phyloP scores from a whole-genome alignment of 768 basidiomycete genomes.

The Amanita phalloides region DNA sequence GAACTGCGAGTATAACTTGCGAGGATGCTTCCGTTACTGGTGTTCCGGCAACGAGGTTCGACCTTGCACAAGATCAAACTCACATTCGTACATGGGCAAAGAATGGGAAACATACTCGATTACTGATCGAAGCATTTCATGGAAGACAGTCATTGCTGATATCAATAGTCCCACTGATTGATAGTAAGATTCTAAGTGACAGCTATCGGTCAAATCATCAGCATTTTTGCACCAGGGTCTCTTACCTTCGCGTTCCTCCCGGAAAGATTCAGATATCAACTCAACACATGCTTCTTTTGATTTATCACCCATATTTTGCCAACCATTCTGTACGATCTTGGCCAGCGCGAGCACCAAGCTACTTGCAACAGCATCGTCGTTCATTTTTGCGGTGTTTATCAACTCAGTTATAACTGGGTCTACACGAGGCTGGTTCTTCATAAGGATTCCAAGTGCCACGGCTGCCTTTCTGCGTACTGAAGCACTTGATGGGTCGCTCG shows the following conservation, averaged over 20 bases:
- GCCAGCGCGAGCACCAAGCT: constrained; percentile 73
- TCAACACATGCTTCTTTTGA: constrained; percentile 65
- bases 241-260: constrained; percentile 57
- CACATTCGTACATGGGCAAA: background rate
- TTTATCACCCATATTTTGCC: constrained; percentile 67
- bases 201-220: constrained; percentile 2
- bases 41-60: constrained; percentile 57
- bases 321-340: constrained; percentile 59
- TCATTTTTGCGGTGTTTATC: constrained; percentile 41
- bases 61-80: constrained; percentile 21
- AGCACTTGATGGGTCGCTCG: constrained; percentile 67
- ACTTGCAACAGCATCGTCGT: constrained; percentile 61
- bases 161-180: constrained; percentile 57
- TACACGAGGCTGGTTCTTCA: constrained; percentile 83
- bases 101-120: constrained; percentile 42
- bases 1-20: constrained; percentile 45
- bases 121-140: constrained; percentile 53
- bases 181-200: constrained; percentile 50
- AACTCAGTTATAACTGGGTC: constrained; percentile 94
- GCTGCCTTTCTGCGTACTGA: constrained; percentile 77
- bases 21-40: constrained; percentile 55
- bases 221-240: background rate
- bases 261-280: constrained; percentile 70
- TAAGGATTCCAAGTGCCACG: constrained; percentile 77
- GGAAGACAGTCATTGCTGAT: constrained; percentile 47